Percentiles rank a stretch among this genome's conserved stretches.
phyloP scores from a whole-genome alignment of 1,139 yeast genomes.

The Kodamaea arcana region DNA sequence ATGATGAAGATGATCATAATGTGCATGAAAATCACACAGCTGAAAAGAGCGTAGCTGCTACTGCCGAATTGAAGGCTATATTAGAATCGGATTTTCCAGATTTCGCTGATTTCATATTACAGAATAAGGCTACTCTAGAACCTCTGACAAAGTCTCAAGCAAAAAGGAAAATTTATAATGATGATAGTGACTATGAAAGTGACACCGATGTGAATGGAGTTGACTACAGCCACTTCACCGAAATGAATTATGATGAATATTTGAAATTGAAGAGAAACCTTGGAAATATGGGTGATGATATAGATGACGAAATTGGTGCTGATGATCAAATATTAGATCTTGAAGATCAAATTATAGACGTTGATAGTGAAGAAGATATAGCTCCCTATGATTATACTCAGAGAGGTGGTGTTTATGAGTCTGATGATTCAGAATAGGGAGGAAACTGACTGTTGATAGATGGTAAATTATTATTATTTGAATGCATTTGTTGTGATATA shows the following conservation, averaged over 20 bases:
- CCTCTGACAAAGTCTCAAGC: background rate
- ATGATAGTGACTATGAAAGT: conserved; percentile 16
- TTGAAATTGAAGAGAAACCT: conserved; percentile 2
- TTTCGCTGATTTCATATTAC: conserved; percentile 10
- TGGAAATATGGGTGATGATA: conserved; percentile 1
- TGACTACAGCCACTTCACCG: no score
- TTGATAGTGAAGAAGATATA: conserved; percentile 13
- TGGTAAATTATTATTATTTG: no score
- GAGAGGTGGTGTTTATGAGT: no score
- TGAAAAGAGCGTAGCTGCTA: background rate
- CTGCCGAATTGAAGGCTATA: conserved; percentile 5
- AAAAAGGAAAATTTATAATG: conserved; percentile 7
- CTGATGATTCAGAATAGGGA: no score
- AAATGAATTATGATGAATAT: conserved; percentile 8
- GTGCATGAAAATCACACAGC: background rate
- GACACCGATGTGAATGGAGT: conserved; percentile 5
- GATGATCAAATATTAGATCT: conserved; percentile 1
- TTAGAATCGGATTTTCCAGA: conserved; percentile 10
- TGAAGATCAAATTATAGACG: conserved; percentile 9
- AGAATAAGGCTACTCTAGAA: conserved; percentile 2
- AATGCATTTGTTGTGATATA: no score
- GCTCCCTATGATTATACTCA: conserved; percentile 12
- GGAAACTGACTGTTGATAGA: no score
- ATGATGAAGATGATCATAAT: conserved; percentile 3
- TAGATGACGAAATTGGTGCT: conserved; percentile 1